Conservation (phyloP, 192 early-diverging fungal species). For the Linderina pennispora region DNA sequence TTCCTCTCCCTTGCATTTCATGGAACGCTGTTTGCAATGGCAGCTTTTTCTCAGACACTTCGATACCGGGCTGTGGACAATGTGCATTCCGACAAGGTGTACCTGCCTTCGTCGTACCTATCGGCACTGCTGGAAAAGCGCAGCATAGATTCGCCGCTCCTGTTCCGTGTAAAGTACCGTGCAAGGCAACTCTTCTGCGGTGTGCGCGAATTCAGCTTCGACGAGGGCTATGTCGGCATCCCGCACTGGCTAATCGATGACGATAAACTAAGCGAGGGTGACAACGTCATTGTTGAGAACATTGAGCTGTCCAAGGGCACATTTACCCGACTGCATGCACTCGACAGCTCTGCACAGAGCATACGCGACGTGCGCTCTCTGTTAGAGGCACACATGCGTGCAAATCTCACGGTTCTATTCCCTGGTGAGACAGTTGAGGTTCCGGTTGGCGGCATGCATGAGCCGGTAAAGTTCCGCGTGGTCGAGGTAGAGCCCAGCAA, state of each 20-base stretch:
- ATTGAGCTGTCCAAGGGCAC: slow-evolving; percentile 59
- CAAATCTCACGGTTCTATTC: slow-evolving; percentile 61
- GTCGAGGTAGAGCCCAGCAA: slow-evolving; percentile 58
- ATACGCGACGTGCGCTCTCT: slow-evolving; percentile 46
- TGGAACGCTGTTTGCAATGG: not conserved
- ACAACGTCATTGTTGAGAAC: slow-evolving; percentile 50
- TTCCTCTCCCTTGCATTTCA: too few relatives aligned
- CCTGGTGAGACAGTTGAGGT: slow-evolving; percentile 58
- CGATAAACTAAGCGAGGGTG: slow-evolving; percentile 32
- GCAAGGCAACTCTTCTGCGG: slow-evolving; percentile 31
- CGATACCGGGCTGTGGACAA: not conserved
- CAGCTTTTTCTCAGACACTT: slow-evolving; percentile 2
- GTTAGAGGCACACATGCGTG: slow-evolving; percentile 61
- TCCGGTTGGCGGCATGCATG: slow-evolving; percentile 43
- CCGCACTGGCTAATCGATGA: slow-evolving; percentile 54
- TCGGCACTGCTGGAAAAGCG: slow-evolving; percentile 11
- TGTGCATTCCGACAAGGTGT: slow-evolving; percentile 20
- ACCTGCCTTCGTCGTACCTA: slow-evolving; percentile 27
- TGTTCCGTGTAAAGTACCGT: slow-evolving; percentile 11
- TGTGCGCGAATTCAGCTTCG: slow-evolving; percentile 68
- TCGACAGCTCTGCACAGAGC: slow-evolving; percentile 6
- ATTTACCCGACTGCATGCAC: slow-evolving; percentile 56
- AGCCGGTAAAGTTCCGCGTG: slow-evolving; percentile 51
- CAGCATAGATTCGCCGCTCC: slow-evolving; percentile 28
- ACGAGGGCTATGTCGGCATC: slow-evolving; percentile 40